Base-by-base conservation (phyloP, 306 rosid genomes). In the Malus sylvestris region DNA sequence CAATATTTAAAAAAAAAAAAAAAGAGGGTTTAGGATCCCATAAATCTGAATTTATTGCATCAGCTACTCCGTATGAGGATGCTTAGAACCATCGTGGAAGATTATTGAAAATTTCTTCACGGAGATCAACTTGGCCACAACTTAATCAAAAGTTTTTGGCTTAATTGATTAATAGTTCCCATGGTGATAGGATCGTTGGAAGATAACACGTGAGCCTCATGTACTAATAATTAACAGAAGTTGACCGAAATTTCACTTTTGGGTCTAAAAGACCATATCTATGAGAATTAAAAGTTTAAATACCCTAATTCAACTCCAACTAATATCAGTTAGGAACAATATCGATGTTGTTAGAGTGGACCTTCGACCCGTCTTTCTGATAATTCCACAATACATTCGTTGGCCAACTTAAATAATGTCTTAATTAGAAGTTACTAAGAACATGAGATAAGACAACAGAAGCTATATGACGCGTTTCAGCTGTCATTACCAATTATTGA, bases 111-210 rank as follows among this genome's bases (percentile, higher is more conserved):
- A 62, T 52, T 70, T 67, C 88, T 46, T 33, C 79, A 67, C 85
- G 70, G 65, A 87, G 84, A 82, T 88, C 92, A 27, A 81, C 74
- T 32, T 76, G 77, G 42, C 83, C 59, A 32, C 90, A 87, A 40
- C 85, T 91, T 70, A 88, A 88, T 78, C 88, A 84, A 82, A 88
- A 86, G 53, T 80, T 89, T 72, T 85, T 82, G 6, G 35, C 35
- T 33, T 33, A 33, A 33, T 33, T 33, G 35, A 33, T 33, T 33
- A 33, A 33, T 33, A 4, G 6, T 33, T 0, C 6, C 4, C 1
- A 5, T 32, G 33, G 1, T 33, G 35, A 33, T 33, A 33, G 6
- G 35, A 1, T 33, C 5, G 6, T 33, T 33, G 6, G 6, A 33
- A 33, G 35, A 32, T 33, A 33, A 5, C 35, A 33, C 6, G 35